A percentile compares a stretch with the other conserved stretches of the same genome.
phyloP scores from a whole-genome alignment of 768 basidiomycete genomes.

The Favolaschia claudopus region DNA sequence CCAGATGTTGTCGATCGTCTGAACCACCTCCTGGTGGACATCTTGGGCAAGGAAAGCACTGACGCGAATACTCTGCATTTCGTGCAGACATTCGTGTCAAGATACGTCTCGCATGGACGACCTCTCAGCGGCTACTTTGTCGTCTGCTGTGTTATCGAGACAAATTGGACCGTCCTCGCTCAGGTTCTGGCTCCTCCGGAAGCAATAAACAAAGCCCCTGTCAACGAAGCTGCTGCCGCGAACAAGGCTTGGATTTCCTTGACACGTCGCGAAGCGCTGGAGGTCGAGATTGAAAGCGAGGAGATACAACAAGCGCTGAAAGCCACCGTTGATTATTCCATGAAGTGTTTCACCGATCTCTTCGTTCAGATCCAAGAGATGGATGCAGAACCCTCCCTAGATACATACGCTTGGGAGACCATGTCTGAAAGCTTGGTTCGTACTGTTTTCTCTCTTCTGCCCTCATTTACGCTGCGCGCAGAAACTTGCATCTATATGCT shows the following conservation, averaged over 20 bases:
- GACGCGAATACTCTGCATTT: conserved; percentile 60
- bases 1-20: conserved; percentile 74
- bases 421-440: conserved; percentile 89
- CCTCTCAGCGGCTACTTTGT: conserved; percentile 89
- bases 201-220: conserved; percentile 32
- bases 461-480: conserved; percentile 36
- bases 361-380: conserved; percentile 83
- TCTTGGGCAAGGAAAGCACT: conserved; percentile 61
- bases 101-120: conserved; percentile 77
- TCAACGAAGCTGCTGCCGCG: conserved; percentile 80
- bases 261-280: conserved; percentile 58
- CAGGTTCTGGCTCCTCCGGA: conserved; percentile 61
- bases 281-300: conserved; percentile 47
- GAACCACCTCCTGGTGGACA: conserved; percentile 73
- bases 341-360: conserved; percentile 82
- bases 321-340: conserved; percentile 62
- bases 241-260: conserved; percentile 83
- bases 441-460: conserved; percentile 7
- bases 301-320: conserved; percentile 50
- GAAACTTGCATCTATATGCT: conserved; percentile 90
- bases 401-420: conserved; percentile 93
- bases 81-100: conserved; percentile 73
- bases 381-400: conserved; percentile 78
- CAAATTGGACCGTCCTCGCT: conserved; percentile 84
- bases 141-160: conserved; percentile 89